Conservation (phyloP, 257 asterid genomes). For the Solanum microdontum region DNA sequence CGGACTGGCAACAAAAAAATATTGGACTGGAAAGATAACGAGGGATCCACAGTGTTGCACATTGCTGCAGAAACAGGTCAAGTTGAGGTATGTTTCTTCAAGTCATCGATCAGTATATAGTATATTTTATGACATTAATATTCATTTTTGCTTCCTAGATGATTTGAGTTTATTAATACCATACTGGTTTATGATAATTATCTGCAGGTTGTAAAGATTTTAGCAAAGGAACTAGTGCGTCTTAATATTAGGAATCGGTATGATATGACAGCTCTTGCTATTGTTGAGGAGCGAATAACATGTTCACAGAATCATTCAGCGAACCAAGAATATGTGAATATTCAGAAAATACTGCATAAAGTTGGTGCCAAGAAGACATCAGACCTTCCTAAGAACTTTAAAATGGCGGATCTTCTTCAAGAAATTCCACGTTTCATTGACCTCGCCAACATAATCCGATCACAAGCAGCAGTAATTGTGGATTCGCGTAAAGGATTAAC, state of each 20-base stretch:
- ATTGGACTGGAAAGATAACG: background rate
- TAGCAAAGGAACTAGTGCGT: background rate
- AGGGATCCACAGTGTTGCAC: conserved; percentile 4
- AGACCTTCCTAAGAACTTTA: background rate
- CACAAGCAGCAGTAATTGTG: background rate
- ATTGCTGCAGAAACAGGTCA: conserved; percentile 6
- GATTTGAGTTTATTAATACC: too few relatives aligned
- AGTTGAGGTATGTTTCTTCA: background rate
- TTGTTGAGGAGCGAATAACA: background rate
- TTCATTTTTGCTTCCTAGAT: background rate
- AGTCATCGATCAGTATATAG: too few relatives aligned
- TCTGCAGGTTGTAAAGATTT: conserved; percentile 2
- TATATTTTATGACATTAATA: background rate
- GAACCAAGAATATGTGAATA: background rate
- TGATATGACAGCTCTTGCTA: background rate
- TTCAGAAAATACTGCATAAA: background rate
- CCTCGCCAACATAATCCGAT: background rate
- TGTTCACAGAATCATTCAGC: too few relatives aligned
- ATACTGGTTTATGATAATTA: background rate
- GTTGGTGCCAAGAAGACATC: background rate
- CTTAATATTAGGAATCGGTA: background rate
- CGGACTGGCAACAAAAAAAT: background rate
- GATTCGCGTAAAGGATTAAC: background rate
- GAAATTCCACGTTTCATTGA: background rate
- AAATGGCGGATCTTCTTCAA: background rate